Conservation (phyloP, 1,139 yeast genomes). For the Yamadazyma membranifaciens region DNA sequence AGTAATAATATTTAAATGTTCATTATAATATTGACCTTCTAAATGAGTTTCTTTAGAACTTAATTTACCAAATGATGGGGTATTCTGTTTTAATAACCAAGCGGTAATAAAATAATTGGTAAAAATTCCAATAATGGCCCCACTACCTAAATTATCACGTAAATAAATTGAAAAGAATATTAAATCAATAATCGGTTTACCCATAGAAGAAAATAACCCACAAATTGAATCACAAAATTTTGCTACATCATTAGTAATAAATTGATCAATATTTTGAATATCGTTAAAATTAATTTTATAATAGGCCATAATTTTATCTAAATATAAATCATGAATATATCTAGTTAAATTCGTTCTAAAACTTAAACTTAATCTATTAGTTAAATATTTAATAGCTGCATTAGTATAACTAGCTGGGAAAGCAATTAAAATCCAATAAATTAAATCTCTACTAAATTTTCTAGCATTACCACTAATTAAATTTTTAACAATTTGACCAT, state of each 20-base stretch:
- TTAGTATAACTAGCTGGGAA: constrained; percentile 93
- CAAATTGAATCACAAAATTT: constrained; percentile 83
- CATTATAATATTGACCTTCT: constrained; percentile 88
- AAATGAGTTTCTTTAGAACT: constrained; percentile 71
- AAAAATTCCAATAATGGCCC: constrained; percentile 81
- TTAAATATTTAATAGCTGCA: constrained; percentile 82
- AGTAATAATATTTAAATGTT: constrained; percentile 79
- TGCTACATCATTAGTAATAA: constrained; percentile 81
- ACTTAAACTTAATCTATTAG: constrained; percentile 73
- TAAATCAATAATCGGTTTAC: constrained; percentile 87
- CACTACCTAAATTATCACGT: constrained; percentile 79
- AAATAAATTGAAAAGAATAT: constrained; percentile 85
- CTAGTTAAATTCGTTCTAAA: constrained; percentile 84
- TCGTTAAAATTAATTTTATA: constrained; percentile 59
- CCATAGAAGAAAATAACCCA: constrained; percentile 81
- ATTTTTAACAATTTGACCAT: constrained; percentile 90
- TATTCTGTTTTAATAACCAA: constrained; percentile 62
- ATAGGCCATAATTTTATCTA: constrained; percentile 78
- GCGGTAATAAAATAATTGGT: constrained; percentile 82
- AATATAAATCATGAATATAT: constrained; percentile 85
- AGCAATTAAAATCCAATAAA: constrained; percentile 86
- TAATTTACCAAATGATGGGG: constrained; percentile 85
- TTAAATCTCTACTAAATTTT: constrained; percentile 72
- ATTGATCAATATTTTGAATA: constrained; percentile 58
- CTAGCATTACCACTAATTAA: constrained; percentile 80